Conservation (phyloP, 148 eudicot species). For the Fallopia convolvulus region DNA sequence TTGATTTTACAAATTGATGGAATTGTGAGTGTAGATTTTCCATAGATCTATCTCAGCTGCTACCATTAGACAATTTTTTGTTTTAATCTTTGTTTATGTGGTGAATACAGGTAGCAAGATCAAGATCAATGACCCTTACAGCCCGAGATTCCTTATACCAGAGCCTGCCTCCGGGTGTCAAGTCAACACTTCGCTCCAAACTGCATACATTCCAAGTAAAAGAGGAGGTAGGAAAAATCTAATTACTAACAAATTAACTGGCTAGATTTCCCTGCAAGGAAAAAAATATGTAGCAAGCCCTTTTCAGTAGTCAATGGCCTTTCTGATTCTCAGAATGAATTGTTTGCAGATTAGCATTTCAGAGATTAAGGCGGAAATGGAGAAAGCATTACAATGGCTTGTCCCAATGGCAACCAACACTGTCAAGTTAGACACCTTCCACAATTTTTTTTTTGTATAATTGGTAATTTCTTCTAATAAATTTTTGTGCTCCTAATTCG, state of each 20-base stretch:
- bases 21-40: conserved; percentile 24
- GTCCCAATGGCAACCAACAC: conserved; percentile 79
- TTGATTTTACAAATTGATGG: conserved; percentile 41
- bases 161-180: conserved; percentile 66
- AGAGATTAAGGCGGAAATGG: conserved; percentile 83
- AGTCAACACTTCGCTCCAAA: conserved; percentile 58
- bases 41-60: not conserved
- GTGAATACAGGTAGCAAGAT: conserved; percentile 58
- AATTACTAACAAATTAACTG: not conserved
- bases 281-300: not conserved
- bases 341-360: conserved; percentile 45
- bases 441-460: conserved; percentile 6
- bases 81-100: not conserved
- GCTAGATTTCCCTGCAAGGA: not conserved
- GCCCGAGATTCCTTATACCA: conserved; percentile 69
- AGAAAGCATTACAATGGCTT: conserved; percentile 81
- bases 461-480: not conserved
- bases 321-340: conserved; percentile 1
- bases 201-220: conserved; percentile 47
- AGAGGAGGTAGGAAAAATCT: conserved; percentile 39
- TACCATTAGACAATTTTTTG: too few species aligned
- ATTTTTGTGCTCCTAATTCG: not conserved
- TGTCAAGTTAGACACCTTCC: conserved; percentile 47
- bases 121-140: conserved; percentile 45
- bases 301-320: not conserved